Percentiles rank a stretch among this genome's conserved stretches.
Conservation (phyloP, 192 early-diverging fungal species). For the Radiomyces spectabilis region DNA sequence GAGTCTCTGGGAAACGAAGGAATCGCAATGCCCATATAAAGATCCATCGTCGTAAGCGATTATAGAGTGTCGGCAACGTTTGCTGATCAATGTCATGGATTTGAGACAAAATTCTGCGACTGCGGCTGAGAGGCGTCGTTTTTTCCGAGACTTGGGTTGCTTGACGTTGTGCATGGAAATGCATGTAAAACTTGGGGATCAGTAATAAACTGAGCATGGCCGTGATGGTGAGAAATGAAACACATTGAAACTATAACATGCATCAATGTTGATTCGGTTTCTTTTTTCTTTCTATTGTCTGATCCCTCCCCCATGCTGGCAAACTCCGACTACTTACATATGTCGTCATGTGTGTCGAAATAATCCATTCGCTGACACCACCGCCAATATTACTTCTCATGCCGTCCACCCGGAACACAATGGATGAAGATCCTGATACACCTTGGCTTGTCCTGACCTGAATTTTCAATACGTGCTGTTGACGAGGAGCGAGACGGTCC, state of each 20-base stretch:
- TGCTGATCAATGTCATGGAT: constrained; percentile 5
- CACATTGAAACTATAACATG: constrained; percentile 8
- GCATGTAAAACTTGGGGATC: constrained; percentile 15
- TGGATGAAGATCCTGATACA: constrained; percentile 30
- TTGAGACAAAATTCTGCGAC: constrained; percentile 1
- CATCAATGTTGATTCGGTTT: no score
- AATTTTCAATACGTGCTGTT: constrained; percentile 54
- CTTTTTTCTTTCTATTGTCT: no score
- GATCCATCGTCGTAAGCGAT: no score
- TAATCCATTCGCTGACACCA: constrained; percentile 63
- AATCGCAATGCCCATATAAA: constrained; percentile 43
- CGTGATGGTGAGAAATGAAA: neutral
- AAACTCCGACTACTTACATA: constrained; percentile 33
- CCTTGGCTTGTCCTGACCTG: constrained; percentile 54
- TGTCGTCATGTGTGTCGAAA: constrained; percentile 43
- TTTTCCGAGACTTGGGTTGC: constrained; percentile 3
- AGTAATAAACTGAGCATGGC: constrained; percentile 1
- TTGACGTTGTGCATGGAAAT: constrained; percentile 34
- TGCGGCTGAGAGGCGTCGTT: neutral
- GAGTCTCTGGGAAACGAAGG: constrained; percentile 11
- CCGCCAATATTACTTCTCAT: constrained; percentile 49
- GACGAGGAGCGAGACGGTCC: constrained; percentile 57
- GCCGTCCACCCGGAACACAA: constrained; percentile 64
- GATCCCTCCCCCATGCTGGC: no score
- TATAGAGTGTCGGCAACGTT: no score